Conservation (phyloP, 495 filamentous ascomycete genomes). For the Elaphomyces granulatus region DNA sequence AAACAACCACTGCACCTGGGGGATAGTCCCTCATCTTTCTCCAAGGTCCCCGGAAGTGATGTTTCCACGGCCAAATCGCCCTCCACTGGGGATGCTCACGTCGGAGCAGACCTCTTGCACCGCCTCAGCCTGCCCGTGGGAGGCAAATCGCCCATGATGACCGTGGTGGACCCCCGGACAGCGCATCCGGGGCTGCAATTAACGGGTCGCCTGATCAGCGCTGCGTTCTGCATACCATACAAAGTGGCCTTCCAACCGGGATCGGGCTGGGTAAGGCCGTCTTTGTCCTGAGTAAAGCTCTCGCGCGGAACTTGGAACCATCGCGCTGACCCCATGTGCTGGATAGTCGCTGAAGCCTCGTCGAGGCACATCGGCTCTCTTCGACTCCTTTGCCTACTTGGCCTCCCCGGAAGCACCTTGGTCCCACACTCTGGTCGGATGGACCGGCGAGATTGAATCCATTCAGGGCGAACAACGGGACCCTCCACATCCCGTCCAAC, state of each 20-base stretch:
- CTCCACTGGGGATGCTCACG: slow-evolving; percentile 30
- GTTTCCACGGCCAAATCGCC: slow-evolving; percentile 19
- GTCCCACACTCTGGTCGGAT: slow-evolving; percentile 79
- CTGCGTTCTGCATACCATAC: slow-evolving; percentile 74
- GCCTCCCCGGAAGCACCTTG: slow-evolving; percentile 60
- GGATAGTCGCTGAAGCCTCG: slow-evolving; percentile 55
- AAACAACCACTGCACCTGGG: slow-evolving; percentile 7
- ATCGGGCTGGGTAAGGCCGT: slow-evolving; percentile 61
- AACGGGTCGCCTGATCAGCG: slow-evolving; percentile 74
- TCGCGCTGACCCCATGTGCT: too few species aligned
- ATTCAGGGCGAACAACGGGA: slow-evolving; percentile 20
- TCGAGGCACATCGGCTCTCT: slow-evolving; percentile 73
- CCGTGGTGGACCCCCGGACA: slow-evolving; percentile 42
- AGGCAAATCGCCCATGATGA: slow-evolving; percentile 24
- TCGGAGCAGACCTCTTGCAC: slow-evolving; percentile 46
- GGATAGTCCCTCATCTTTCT: slow-evolving; percentile 20
- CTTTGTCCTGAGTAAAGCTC: too few species aligned
- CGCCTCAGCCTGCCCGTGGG: slow-evolving; percentile 42
- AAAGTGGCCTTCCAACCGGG: slow-evolving; percentile 49
- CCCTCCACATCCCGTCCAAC: slow-evolving; percentile 21
- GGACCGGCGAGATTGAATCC: slow-evolving; percentile 77
- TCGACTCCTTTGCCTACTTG: slow-evolving; percentile 75
- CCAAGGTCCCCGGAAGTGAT: slow-evolving; percentile 17
- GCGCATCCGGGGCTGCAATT: slow-evolving; percentile 55
- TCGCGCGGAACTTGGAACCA: too few species aligned